A percentile compares a stretch with the other conserved stretches of the same genome.
phyloP scores from a whole-genome alignment of 441 rosid species.

The Kokia cookei region DNA sequence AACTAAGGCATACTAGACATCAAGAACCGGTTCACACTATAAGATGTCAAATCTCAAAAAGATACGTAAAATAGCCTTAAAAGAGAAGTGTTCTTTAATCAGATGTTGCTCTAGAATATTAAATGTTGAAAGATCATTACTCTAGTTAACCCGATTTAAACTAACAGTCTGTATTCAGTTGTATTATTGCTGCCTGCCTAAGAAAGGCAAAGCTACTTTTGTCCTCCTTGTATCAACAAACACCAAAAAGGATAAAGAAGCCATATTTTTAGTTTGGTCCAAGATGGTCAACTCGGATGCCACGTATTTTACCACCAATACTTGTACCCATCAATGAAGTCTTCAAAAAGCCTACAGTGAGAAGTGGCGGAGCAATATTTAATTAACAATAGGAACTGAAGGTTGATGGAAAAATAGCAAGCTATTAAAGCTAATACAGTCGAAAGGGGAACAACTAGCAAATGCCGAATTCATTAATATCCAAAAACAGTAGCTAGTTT shows the following conservation, averaged over 20 bases:
- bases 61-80: background rate
- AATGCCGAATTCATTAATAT: no score
- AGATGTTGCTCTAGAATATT: background rate
- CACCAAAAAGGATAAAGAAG: background rate
- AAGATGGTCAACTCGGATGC: background rate
- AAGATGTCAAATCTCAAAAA: background rate
- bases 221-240: background rate
- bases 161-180: background rate
- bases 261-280: background rate
- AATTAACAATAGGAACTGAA: background rate
- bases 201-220: background rate
- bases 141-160: background rate
- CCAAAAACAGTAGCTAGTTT: no score
- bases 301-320: conserved; percentile 2
- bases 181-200: background rate
- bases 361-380: background rate
- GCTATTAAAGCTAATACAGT: background rate
- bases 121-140: background rate
- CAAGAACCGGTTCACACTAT: background rate
- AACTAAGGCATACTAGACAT: background rate
- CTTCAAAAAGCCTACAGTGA: conserved; percentile 11
- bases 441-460: background rate
- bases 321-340: background rate
- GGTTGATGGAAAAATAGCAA: background rate
- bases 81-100: background rate